Conservation (phyloP, 1,139 yeast species). For the Candida labiduridarum region DNA sequence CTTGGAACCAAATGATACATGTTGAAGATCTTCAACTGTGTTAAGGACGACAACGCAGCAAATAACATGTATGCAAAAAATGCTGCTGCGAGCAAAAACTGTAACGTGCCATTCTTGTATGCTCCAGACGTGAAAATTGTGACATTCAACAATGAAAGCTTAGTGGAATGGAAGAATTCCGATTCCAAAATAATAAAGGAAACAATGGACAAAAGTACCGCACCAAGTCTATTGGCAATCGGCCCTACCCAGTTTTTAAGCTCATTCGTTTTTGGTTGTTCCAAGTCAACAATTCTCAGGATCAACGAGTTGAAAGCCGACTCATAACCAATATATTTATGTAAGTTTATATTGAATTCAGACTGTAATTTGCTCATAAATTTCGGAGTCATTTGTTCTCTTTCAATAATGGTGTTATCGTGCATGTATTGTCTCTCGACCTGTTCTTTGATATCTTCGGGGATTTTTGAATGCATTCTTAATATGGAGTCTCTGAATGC, state of each 20-base stretch:
- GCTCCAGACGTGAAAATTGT: slow-evolving; percentile 32
- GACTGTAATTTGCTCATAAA: slow-evolving; percentile 40
- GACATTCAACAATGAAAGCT: slow-evolving; percentile 60
- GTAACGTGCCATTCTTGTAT: slow-evolving; percentile 21
- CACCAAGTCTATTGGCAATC: slow-evolving; percentile 36
- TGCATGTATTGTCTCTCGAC: slow-evolving; percentile 36
- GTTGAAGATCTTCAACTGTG: slow-evolving; percentile 71
- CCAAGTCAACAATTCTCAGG: slow-evolving; percentile 36
- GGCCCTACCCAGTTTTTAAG: slow-evolving; percentile 49
- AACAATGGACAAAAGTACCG: slow-evolving; percentile 38
- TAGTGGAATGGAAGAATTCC: slow-evolving; percentile 74
- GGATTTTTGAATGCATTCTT: slow-evolving; percentile 33
- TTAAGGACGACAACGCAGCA: slow-evolving; percentile 65
- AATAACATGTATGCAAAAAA: slow-evolving; percentile 68
- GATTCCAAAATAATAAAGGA: slow-evolving; percentile 67
- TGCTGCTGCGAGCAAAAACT: slow-evolving; percentile 41
- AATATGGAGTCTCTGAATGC: slow-evolving; percentile 46
- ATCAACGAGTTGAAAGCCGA: slow-evolving; percentile 44
- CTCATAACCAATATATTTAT: slow-evolving; percentile 44
- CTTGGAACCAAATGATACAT: slow-evolving; percentile 71
- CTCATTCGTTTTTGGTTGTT: slow-evolving; percentile 39
- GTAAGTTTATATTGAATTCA: slow-evolving; percentile 38
- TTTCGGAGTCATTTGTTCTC: slow-evolving; percentile 39
- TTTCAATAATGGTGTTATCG: slow-evolving; percentile 24
- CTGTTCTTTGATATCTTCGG: slow-evolving; percentile 36